Percentiles rank a stretch among this genome's conserved stretches.
phyloP scores from a whole-genome alignment of 2,329 filamentous ascomycete species.

The Venturia pyrina region DNA sequence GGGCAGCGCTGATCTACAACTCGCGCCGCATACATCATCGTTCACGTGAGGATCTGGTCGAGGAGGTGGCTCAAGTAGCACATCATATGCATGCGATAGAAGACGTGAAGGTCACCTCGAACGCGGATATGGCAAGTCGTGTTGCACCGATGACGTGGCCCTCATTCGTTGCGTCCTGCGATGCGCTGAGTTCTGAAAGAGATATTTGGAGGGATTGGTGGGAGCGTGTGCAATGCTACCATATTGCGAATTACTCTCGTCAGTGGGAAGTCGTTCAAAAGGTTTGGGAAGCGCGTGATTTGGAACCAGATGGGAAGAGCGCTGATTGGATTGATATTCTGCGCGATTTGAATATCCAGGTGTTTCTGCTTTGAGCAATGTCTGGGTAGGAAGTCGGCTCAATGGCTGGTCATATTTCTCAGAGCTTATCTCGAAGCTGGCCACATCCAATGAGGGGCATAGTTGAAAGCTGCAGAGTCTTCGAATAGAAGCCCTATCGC shows the following conservation, averaged over 20 bases:
- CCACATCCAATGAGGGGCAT: no score
- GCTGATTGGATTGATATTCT: background rate
- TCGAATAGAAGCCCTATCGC: no score
- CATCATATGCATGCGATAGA: background rate
- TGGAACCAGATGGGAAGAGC: background rate
- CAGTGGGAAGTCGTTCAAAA: conserved; percentile 1
- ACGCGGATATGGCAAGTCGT: background rate
- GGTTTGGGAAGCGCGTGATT: background rate
- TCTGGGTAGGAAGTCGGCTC: background rate
- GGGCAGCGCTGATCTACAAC: background rate
- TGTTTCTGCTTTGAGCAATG: background rate
- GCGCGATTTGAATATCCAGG: background rate
- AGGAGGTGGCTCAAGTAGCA: background rate
- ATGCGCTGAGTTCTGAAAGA: background rate
- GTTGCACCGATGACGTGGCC: background rate
- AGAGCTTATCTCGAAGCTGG: no score
- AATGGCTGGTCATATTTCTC: no score
- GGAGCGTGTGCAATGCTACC: background rate
- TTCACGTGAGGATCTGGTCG: background rate
- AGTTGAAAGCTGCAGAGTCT: no score
- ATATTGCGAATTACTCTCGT: background rate
- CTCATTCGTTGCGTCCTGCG: background rate
- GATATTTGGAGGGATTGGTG: background rate
- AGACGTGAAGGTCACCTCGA: background rate
- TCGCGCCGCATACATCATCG: background rate